Conservation (phyloP, 768 basidiomycete genomes). For the Scleroderma citrinum region DNA sequence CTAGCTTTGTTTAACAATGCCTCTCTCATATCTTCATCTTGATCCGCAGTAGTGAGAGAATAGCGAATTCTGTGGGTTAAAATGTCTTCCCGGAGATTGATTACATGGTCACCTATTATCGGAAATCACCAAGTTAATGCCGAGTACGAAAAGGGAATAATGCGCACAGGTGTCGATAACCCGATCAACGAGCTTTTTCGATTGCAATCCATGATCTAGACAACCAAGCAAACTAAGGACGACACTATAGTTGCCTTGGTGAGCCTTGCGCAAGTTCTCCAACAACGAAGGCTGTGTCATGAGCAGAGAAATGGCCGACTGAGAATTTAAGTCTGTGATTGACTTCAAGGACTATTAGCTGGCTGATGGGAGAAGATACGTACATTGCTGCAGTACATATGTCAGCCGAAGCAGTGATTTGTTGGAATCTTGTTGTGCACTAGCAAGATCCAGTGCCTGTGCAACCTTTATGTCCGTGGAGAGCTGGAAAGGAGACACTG, state of each 20-base stretch:
- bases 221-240: constrained; percentile 91
- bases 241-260: constrained; percentile 88
- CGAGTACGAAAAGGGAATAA: background rate
- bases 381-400: constrained; percentile 76
- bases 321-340: constrained; percentile 57
- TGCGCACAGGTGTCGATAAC: constrained; percentile 70
- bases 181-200: constrained; percentile 87
- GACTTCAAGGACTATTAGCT: background rate
- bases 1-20: constrained; percentile 58
- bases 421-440: constrained; percentile 72
- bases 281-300: constrained; percentile 74
- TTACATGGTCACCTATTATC: constrained; percentile 77
- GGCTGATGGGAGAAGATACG: constrained; percentile 10
- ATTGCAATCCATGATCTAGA: constrained; percentile 76
- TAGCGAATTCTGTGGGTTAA: constrained; percentile 79
- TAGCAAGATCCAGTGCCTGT: constrained; percentile 68
- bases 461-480: constrained; percentile 54
- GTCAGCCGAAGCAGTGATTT: constrained; percentile 73
- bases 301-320: constrained; percentile 80
- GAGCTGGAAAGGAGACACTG: constrained; percentile 18
- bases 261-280: constrained; percentile 83
- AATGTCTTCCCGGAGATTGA: constrained; percentile 87
- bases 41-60: constrained; percentile 72
- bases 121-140: background rate
- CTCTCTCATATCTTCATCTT: constrained; percentile 47